A percentile compares a stretch with the other conserved stretches of the same genome.
Evolutionary conservation across 2,329 filamentous ascomycete species (phyloP).

Genomic region (Fulvia fulva): DNA sequence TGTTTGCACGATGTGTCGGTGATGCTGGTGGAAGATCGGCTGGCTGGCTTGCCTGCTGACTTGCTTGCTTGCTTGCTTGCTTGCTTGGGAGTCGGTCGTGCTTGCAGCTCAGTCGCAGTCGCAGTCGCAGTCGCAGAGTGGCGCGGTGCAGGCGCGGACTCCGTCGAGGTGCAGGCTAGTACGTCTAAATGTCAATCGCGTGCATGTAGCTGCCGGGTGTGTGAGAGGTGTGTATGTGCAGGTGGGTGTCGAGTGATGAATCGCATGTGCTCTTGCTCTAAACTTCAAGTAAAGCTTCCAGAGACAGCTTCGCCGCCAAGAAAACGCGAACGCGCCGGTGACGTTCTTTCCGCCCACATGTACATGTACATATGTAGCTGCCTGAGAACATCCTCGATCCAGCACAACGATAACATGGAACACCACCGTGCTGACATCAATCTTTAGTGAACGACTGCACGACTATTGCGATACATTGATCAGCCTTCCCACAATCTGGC

Average conservation of each 20-base stretch:
- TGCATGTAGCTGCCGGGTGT: too few relatives aligned
- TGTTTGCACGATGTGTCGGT: not conserved
- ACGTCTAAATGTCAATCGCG: not conserved
- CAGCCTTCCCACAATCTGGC: too few relatives aligned
- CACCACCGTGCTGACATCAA: too few relatives aligned
- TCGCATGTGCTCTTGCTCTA: too few relatives aligned
- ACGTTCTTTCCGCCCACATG: not conserved
- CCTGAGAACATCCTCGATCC: not conserved
- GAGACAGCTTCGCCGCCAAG: too few relatives aligned
- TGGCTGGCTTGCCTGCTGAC: not conserved
- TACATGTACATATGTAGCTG: too few relatives aligned
- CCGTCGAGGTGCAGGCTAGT: not conserved
- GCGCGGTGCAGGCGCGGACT: constrained; percentile 1
- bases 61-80: not conserved
- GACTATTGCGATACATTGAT: too few relatives aligned
- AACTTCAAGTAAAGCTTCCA: too few relatives aligned
- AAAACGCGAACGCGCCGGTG: not conserved
- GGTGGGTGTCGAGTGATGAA: not conserved
- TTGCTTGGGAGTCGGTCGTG: not conserved
- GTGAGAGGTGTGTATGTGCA: too few relatives aligned
- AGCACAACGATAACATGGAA: too few relatives aligned
- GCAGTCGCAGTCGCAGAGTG: not conserved
- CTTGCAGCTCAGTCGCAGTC: not conserved
- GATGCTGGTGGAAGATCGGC: not conserved
- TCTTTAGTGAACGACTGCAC: too few relatives aligned